Base-by-base conservation (phyloP, 2,329 filamentous ascomycete species). In the Paracamarosporium sp. region DNA sequence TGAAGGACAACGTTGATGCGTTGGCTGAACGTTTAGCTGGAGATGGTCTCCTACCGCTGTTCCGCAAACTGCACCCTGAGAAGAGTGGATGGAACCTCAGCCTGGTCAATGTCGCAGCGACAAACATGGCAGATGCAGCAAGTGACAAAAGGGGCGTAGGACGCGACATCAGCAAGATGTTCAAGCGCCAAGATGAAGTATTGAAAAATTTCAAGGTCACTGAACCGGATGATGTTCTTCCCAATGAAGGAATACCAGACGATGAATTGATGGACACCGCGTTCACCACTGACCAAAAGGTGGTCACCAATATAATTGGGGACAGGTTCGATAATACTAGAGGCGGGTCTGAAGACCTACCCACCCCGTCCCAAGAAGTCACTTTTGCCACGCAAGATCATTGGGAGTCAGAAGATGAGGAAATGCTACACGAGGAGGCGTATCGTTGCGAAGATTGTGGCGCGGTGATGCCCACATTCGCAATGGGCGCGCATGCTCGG, bases 51-150 rank as follows among this genome's bases (percentile, higher is more conserved):
- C 65, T 93, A 3, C 86, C 87, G 0, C 85, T 96, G 73, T 92
- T 97, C 69, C 86, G 87, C 13, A 88, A 86, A 60, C 80, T 97
- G 12, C 89, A 94, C 63, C 83, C 87, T 0, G 87, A 90, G 59
- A 85, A 83, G 60, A 79, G 82, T 8, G 87, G 86, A 1, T 96
- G 91, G 90, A 91, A 94, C 64, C 76, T 97, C 17, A 91, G 90
- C 62, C 79, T 98, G 50, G 81, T 98, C 57, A 98, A 97, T 63
- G 80, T 98, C 22, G 93, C 92, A 44, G 93, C 91, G 7, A 90
- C 91, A 13, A 96, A 97, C 71, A 94, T 98, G 88, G 83, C 69
- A 6, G 78, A 81, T 59, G 74, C 76, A 4, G 80, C 78, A 24
- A 78, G 80, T 8, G 78, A 76, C 52, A 81, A 74, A 63, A 77